Base-by-base conservation (phyloP, 75 land plant genomes). In the Pseudotsuga menziesii region DNA sequence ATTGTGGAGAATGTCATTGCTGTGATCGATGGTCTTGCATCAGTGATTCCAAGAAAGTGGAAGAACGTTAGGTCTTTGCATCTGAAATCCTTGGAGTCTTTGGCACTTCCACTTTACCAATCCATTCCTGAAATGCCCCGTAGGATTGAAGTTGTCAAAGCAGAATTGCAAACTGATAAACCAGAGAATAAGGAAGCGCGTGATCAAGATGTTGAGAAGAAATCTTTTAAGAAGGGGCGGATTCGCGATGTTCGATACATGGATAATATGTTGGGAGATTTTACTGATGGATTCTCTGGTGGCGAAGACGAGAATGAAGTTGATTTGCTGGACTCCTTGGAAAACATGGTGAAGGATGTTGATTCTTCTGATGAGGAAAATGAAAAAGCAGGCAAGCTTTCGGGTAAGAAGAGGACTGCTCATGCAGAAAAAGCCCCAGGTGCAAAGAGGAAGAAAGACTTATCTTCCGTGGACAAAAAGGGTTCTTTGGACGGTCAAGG, bases 91-190 rank as follows among this genome's bases (percentile, higher is more conserved):
- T 9, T 72, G 69, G 96, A 95, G 69, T 93, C 96, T 4, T 16
- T 91, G 57, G 88, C 98, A 2, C 85, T 95, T 36, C 98, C 98
- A 11, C 55, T 95, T 56, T 95, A 91, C 75, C 91, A 95, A 80
- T 78, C 86, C 12, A 20, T 86, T 61, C 93, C 96, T 8, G 86
- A 85, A 5, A 14, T 82, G 75, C 54, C 25, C 55, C 78, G 84
- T 77, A 82, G 73, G 73, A 81, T 84, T 71, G 83, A 79, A 14
- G 81, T 1, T 48, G 54, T 48, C 54, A 48, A 48, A 48, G 9
- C 54, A 11, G 54, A 48, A 48, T 9, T 11, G 54, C 12, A 48
- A 48, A 9, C 54, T 11, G 54, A 35, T 61, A 48, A 56, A 32
- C 36, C 14, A 26, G 79, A 83, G 22, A 57, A n/a, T 41, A 58